Conservation (phyloP, 139 green algal genomes). For the Chlamydomonas eustigma region DNA sequence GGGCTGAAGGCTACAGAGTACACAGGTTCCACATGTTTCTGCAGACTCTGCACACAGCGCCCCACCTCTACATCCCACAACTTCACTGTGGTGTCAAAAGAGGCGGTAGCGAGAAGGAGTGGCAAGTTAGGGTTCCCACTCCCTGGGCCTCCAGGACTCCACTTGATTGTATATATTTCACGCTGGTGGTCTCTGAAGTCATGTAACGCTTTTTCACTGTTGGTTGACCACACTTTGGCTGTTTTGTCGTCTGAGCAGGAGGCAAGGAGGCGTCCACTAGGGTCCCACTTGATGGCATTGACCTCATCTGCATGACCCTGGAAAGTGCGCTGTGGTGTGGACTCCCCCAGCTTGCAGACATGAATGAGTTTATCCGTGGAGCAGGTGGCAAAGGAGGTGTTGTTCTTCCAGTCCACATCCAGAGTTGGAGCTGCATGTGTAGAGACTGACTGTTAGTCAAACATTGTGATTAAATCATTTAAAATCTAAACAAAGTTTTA, state of each 20-base stretch:
- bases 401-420: constrained; percentile 91
- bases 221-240: constrained; percentile 64
- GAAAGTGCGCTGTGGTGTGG: constrained; percentile 66
- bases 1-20: constrained; percentile 84
- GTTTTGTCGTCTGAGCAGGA: constrained; percentile 85
- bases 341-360: constrained; percentile 75
- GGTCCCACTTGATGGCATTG: constrained; percentile 73
- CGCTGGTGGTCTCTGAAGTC: constrained; percentile 65
- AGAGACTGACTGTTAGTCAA: too few species aligned
- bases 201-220: constrained; percentile 52
- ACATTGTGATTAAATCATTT: background rate
- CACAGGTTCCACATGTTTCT: constrained; percentile 66
- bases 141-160: constrained; percentile 61
- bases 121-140: constrained; percentile 57
- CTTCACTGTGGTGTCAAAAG: constrained; percentile 80
- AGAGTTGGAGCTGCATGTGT: constrained; percentile 62
- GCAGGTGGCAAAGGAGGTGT: constrained; percentile 84
- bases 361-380: constrained; percentile 84
- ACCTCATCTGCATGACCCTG: constrained; percentile 83
- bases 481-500: too few species aligned
- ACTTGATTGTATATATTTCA: constrained; percentile 90
- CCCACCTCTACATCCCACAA: constrained; percentile 81
- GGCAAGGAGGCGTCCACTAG: constrained; percentile 70
- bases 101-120: constrained; percentile 73
- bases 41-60: constrained; percentile 56